Evolutionary conservation across 345 rosid genomes (phyloP), one percentile per base, ranked within the genome.

Genomic region (Lagerstroemia speciosa): DNA sequence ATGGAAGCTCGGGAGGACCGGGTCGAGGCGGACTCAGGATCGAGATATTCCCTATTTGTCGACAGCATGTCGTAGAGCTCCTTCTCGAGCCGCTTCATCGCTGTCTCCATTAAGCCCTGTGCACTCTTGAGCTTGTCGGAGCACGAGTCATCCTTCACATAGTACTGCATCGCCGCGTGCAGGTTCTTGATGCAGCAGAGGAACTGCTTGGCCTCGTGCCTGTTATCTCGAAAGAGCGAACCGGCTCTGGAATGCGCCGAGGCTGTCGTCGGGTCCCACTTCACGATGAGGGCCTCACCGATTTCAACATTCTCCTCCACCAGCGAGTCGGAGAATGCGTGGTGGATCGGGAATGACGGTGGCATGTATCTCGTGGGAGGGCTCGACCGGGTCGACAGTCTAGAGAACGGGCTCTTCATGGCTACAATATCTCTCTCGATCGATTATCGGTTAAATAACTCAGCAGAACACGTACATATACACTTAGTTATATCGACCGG

Each of bases 41-140:
- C 93, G 2, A 91, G 81, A 65, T 73, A 64, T 8, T 75, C 83
- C 41, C 82, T 66, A 5, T 81, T 88, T 6, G 82, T 74, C 38
- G 84, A 89, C 48, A 93, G 62, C n/a, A 93, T 79, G 34, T 74
- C 83, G 43, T 83, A 82, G 62, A 93, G 85, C 82, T 93, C 98
- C 62, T 73, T 86, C 73, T 91, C 86, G 26, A 85, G 73, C 8
- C 87, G 77, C 67, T 84, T 85, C 93, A 91, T 91, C 27, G 96
- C 96, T 1, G 60, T 64, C 6, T 77, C 78, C 84, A 88, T 78
- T 27, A 91, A 79, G 5, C 32, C 69, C 36, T 89, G 90, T 3
- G 99, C 91, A 34, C 68, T 74, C 11, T 77, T 78, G 65, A 91
- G 87, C 46, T 78, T 84, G 20, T 75, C 78, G 0, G 91, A 88